These are phyloP conservation scores for Ophiostoma himal-ulmi DNA, from an alignment of 2,329 filamentous ascomycete genomes.

Conservation along the genomic window DNA sequence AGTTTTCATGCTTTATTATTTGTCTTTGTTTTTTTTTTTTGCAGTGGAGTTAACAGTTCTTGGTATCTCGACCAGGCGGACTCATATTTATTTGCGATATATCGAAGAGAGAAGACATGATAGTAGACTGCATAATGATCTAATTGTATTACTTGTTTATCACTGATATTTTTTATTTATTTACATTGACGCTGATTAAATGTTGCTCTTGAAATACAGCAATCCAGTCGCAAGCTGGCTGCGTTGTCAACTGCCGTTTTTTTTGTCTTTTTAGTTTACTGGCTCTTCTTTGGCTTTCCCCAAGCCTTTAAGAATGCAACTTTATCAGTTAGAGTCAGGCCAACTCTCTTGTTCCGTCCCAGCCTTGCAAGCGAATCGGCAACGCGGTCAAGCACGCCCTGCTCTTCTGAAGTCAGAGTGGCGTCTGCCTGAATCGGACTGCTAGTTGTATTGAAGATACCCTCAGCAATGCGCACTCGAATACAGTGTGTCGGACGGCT, in stretches of 20 bases:
- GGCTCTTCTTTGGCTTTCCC: constrained; percentile 35
- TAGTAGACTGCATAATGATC: background rate
- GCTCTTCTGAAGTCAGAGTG: constrained; percentile 51
- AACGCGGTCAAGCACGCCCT: constrained; percentile 67
- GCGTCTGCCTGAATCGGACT: background rate
- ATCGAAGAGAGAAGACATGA: background rate
- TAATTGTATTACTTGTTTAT: background rate
- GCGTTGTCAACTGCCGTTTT: background rate
- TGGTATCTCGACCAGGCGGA: background rate
- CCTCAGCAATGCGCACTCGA: constrained; percentile 81
- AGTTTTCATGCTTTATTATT: background rate
- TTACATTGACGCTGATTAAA: too few species aligned
- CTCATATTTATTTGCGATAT: background rate
- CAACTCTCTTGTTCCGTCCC: constrained; percentile 82
- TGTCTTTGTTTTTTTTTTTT: constrained; percentile 8
- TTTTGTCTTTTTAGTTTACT: background rate
- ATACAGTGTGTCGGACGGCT: constrained; percentile 83
- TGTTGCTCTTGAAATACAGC: background rate
- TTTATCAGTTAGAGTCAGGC: constrained; percentile 78
- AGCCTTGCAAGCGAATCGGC: constrained; percentile 82
- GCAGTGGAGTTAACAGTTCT: constrained; percentile 2
- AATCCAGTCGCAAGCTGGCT: background rate
- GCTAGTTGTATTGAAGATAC: constrained; percentile 48
- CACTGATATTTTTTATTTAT: background rate
- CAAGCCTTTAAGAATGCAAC: constrained; percentile 69